Evolutionary conservation across 2,329 filamentous ascomycete species (phyloP).

Genomic region (Phyllachora maydis): DNA sequence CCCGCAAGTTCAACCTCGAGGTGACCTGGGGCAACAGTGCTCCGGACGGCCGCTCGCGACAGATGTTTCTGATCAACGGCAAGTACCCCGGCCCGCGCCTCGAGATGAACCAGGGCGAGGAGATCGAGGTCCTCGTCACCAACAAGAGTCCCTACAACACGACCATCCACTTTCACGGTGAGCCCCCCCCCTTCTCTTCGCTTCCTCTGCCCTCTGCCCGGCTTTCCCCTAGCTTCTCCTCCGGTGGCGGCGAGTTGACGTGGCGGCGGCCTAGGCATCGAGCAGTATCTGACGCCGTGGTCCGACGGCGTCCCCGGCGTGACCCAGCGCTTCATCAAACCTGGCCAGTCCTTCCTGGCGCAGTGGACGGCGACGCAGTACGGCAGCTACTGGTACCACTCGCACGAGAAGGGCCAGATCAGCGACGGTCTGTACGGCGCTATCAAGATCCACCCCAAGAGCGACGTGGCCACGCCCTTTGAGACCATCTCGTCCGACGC

Average conservation of each 20-base stretch:
- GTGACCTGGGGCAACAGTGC: slow-evolving; percentile 13
- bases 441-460: slow-evolving; percentile 23
- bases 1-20: slow-evolving; percentile 2
- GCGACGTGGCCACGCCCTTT: slow-evolving; percentile 20
- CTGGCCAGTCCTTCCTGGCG: slow-evolving; percentile 26
- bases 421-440: slow-evolving; percentile 39
- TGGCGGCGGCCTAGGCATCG: slow-evolving; percentile 18
- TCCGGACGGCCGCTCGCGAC: slow-evolving; percentile 20
- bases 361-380: slow-evolving; percentile 32
- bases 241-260: no score
- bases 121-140: slow-evolving; percentile 19
- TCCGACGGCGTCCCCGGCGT: slow-evolving; percentile 38
- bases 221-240: no score
- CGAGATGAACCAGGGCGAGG: slow-evolving; percentile 27
- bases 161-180: slow-evolving; percentile 28
- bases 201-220: no score
- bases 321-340: slow-evolving; percentile 27
- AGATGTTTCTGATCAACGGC: slow-evolving; percentile 33
- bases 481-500: slow-evolving; percentile 20
- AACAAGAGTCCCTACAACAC: slow-evolving; percentile 25
- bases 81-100: slow-evolving; percentile 41
- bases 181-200: no score
- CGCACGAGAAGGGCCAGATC: slow-evolving; percentile 31
- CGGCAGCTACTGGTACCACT: slow-evolving; percentile 41
- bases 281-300: slow-evolving; percentile 32